Evolutionary conservation across 2,329 filamentous ascomycete species (phyloP).

Genomic region (Didymella lethalis): DNA sequence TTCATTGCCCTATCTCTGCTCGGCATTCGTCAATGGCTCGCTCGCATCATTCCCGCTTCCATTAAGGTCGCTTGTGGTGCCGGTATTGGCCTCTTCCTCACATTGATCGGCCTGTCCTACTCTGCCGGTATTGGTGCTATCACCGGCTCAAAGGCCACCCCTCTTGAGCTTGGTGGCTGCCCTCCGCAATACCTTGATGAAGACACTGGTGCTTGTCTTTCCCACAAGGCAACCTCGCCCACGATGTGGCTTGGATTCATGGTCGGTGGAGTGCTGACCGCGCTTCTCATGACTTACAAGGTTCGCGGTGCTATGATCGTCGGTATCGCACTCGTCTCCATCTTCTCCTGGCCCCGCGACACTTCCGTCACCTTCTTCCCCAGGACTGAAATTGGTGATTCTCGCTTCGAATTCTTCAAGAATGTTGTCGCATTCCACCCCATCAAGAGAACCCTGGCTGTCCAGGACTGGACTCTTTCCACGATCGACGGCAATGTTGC

Average conservation of each 20-base stretch:
- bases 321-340: constrained; percentile 82
- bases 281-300: constrained; percentile 81
- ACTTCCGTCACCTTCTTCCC: constrained; percentile 84
- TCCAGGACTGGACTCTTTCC: constrained; percentile 76
- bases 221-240: constrained; percentile 79
- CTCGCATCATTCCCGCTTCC: constrained; percentile 70
- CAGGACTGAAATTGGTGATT: constrained; percentile 71
- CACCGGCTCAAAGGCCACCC: constrained; percentile 71
- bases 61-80: constrained; percentile 93
- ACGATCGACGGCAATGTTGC: constrained; percentile 60
- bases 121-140: constrained; percentile 82
- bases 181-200: constrained; percentile 57
- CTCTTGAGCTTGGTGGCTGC: constrained; percentile 79
- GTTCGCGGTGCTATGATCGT: constrained; percentile 86
- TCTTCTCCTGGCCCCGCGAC: constrained; percentile 84
- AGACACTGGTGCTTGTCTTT: constrained; percentile 64
- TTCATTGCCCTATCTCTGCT: constrained; percentile 80
- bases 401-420: constrained; percentile 84
- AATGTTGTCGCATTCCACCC: constrained; percentile 83
- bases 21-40: constrained; percentile 75
- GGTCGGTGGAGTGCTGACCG: constrained; percentile 81
- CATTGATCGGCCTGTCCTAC: constrained; percentile 80
- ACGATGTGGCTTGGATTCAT: constrained; percentile 90
- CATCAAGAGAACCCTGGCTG: constrained; percentile 73
- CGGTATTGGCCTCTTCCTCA: constrained; percentile 86